Percentiles rank a stretch among this genome's conserved stretches.
Conservation (phyloP, 768 basidiomycete genomes). For the Phanerodontia chrysosporium region DNA sequence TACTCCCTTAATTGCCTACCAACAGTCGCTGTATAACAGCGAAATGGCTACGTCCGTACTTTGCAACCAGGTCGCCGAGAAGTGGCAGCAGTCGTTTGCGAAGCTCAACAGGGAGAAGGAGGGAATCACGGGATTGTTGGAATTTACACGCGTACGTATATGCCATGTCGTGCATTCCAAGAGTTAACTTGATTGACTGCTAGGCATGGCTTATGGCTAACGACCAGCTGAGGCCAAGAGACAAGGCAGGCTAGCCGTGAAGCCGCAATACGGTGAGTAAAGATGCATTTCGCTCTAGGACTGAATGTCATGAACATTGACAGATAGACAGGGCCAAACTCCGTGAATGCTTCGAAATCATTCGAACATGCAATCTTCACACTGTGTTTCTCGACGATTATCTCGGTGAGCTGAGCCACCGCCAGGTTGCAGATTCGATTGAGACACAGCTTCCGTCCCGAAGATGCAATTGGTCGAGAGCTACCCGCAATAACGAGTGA, state of each 20-base stretch:
- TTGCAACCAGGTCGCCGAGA: constrained; percentile 18
- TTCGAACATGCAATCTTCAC: constrained; percentile 56
- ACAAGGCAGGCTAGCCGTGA: constrained; percentile 39
- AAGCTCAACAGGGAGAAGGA: constrained; percentile 26
- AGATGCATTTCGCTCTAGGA: neutral
- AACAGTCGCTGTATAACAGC: no score
- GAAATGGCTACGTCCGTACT: constrained; percentile 21
- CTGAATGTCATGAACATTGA: constrained; percentile 12
- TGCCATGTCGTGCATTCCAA: neutral
- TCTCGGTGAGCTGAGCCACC: constrained; percentile 44
- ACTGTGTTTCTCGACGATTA: constrained; percentile 67
- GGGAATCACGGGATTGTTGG: constrained; percentile 33
- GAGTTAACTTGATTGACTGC: neutral
- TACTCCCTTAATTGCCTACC: no score
- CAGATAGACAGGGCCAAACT: constrained; percentile 45
- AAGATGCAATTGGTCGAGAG: constrained; percentile 61
- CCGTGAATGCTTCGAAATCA: constrained; percentile 50
- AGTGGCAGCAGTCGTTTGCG: constrained; percentile 27
- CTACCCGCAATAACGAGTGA: constrained; percentile 60
- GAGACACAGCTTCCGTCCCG: neutral
- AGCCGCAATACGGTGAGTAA: constrained; percentile 26
- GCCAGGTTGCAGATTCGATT: neutral
- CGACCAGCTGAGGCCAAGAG: constrained; percentile 50
- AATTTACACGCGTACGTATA: constrained; percentile 52
- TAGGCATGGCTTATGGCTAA: constrained; percentile 61